Evolutionary conservation across 148 eudicot species (phyloP), one percentile per base, ranked within the genome.

Genomic region (Arbutus unedo): DNA sequence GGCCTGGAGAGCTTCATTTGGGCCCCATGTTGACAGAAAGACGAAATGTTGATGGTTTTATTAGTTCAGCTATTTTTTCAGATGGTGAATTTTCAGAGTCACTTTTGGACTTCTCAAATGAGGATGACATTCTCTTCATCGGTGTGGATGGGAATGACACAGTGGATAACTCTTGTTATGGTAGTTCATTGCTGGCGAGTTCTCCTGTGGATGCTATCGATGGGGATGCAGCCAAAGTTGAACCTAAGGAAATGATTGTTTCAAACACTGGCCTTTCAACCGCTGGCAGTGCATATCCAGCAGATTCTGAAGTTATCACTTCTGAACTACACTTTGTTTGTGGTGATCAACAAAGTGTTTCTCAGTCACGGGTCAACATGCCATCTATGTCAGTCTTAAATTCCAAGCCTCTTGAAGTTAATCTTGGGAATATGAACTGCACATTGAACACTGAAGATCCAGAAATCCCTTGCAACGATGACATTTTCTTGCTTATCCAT

Each of bases 391-490:
- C 93, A 56, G 66, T 67, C 67, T 64, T 81, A 43, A 57, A 83
- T 80, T 81, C 82, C 81, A 82, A 85, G 76, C 85, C 84, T 87
- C 87, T 79, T 71, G 91, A 91, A 84, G 62, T 48, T 79, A 85
- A 76, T 44, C 83, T 86, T 70, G 90, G 88, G 77, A 86, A 81
- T 66, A 85, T 87, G 3, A 88, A 84, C 72, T 96, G 99, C 83
- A 62, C 86, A 38, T 88, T 96, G 86, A 94, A 92, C 85, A 89
- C 91, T 0, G 98, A 93, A 87, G 95, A 91, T 85, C 85, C 90
- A 53, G 99, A 94, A 64, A 89, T 96, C 71, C 99, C 99, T 45
- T 84, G 85, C 84, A 94, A 96, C 78, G 94, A 96, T 81, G 91
- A 94, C 85, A 87, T 93, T 79, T 87, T 91, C 82, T 88, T 96